phyloP scores from a whole-genome alignment of 2,329 filamentous ascomycete species.

The Microdochium trichocladiopsis region DNA sequence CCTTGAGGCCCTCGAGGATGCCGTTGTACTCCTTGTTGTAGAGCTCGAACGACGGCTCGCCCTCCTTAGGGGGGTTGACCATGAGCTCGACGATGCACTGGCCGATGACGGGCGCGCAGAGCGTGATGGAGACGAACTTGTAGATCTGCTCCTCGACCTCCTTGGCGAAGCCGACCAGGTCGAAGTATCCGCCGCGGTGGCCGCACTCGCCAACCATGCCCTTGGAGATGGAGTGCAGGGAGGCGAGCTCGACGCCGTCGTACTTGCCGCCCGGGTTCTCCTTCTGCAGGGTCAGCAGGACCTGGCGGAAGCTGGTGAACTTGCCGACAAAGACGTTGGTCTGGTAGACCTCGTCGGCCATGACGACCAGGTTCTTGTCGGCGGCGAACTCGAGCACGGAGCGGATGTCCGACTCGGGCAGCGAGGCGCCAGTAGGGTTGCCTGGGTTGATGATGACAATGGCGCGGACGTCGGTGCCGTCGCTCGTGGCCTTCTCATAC shows the following conservation, averaged over 20 bases:
- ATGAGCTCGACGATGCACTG: conserved; percentile 97
- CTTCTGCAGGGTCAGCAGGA: conserved; percentile 74
- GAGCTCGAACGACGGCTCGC: conserved; percentile 75
- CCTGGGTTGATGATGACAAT: conserved; percentile 98
- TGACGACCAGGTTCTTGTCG: conserved; percentile 76
- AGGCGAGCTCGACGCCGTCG: conserved; percentile 81
- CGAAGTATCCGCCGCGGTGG: conserved; percentile 95
- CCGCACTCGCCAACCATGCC: conserved; percentile 99
- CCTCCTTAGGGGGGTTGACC: conserved; percentile 86
- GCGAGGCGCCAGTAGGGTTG: conserved; percentile 88
- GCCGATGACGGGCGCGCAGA: conserved; percentile 90
- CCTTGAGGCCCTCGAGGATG: conserved; percentile 71
- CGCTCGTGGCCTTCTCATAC: conserved; percentile 64
- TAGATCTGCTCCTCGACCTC: conserved; percentile 90
- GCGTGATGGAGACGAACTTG: conserved; percentile 96
- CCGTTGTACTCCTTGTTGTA: conserved; percentile 80
- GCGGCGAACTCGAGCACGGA: conserved; percentile 82
- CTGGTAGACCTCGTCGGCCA: conserved; percentile 98
- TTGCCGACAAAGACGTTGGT: conserved; percentile 94
- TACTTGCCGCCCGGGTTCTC: conserved; percentile 63
- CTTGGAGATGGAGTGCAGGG: conserved; percentile 90
- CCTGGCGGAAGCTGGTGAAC: conserved; percentile 93
- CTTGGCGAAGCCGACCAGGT: conserved; percentile 82
- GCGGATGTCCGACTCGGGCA: conserved; percentile 72
- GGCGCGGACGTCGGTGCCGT: conserved; percentile 81